A percentile compares a stretch with the other conserved stretches of the same genome.
Conservation (phyloP, 208 protist genomes). For the Trichomonas vaginalis region DNA sequence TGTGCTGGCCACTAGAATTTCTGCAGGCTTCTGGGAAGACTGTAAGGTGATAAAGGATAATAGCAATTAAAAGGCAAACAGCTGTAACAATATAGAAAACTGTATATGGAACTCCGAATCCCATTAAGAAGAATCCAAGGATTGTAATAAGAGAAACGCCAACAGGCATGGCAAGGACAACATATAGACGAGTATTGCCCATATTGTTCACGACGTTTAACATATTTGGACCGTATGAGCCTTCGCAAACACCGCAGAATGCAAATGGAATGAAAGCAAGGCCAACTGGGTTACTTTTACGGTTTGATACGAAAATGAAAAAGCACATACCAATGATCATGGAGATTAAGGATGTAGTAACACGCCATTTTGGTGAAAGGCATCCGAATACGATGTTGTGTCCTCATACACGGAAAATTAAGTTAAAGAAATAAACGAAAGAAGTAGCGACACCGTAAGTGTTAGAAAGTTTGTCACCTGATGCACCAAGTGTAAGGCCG, state of each 20-base stretch:
- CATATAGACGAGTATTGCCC: neutral
- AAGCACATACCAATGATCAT: neutral
- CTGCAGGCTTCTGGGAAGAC: neutral
- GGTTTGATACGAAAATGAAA: neutral
- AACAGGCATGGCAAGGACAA: neutral
- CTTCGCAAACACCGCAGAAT: neutral
- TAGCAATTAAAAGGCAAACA: neutral
- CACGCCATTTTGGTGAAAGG: neutral
- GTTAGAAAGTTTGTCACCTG: neutral
- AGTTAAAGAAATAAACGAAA: neutral
- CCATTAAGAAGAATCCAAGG: neutral
- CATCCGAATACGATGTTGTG: slow-evolving; percentile 2
- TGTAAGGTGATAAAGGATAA: neutral
- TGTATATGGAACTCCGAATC: neutral
- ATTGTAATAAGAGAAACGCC: neutral
- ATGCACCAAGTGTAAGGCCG: neutral
- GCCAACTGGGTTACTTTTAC: neutral
- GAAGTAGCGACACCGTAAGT: neutral
- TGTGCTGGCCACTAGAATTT: no score
- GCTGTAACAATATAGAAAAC: neutral
- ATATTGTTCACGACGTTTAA: neutral
- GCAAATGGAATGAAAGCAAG: neutral
- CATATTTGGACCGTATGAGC: slow-evolving; percentile 3
- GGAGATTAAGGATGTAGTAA: neutral
- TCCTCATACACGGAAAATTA: neutral